Evolutionary conservation across 306 rosid genomes (phyloP), one percentile per base, ranked within the genome.

Genomic region (Dalbergia cochinchinensis): DNA sequence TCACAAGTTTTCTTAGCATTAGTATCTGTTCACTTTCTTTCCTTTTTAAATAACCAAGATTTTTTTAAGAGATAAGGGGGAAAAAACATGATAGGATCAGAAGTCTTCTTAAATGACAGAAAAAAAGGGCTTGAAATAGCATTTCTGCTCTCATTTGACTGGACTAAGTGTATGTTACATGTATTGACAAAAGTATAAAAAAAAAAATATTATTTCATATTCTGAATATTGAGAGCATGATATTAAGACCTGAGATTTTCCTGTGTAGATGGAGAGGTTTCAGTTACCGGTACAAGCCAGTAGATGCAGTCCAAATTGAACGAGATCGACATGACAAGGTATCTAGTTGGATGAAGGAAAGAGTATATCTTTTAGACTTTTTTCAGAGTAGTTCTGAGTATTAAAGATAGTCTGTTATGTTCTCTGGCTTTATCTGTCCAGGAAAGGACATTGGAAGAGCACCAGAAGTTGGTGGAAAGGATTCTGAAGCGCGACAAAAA

Each of bases 361-460:
- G 19, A 45, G 41, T 41, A 37, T 15, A 39, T 62, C 18, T 59
- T 68, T 31, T 8, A 8, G 12, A 34, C 71, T 4, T 66, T 39
- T 47, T 45, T 8, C 35, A 60, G 18, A 66, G 10, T 64, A 22
- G 47, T 64, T 22, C 54, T 37, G 53, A 50, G 65, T 69, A 33
- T 55, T 45, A 47, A 39, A n/a, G 22, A 6, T 20, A 73, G 20
- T 13, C 3, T 15, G 16, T 44, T 61, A 39, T 12, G 41, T 41
- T 54, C 55, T 26, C 69, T 64, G 59, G 4, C 75, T 66, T 50
- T 85, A 16, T 66, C 66, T 77, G 37, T 73, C 68, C 83, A 94
- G 98, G 97, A 91, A 83, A 87, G 93, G 77, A 94, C 97, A 14
- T 66, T 77, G 85, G 89, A 82, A 69, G 98, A 88, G 81, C 94